Evolutionary conservation across 257 asterid species (phyloP).

Genomic region (Fraxinus pennsylvanica): DNA sequence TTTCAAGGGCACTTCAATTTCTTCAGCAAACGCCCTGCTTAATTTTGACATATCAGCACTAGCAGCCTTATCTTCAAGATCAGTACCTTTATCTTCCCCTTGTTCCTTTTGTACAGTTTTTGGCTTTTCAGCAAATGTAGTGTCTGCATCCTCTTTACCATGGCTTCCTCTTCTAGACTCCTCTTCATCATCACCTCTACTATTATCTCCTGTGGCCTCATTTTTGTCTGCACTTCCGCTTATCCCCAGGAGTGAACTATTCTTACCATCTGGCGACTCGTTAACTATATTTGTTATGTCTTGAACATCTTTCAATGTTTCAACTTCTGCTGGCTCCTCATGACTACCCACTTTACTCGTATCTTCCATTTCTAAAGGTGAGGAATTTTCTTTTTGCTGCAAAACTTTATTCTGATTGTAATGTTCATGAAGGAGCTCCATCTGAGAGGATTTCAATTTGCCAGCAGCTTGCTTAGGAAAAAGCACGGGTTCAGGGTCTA

Average conservation of each 20-base stretch:
- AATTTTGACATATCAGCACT: conserved; percentile 27
- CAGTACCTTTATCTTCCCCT: conserved; percentile 37
- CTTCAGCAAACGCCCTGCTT: conserved; percentile 36
- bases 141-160: conserved; percentile 41
- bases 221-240: conserved; percentile 36
- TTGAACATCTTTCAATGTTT: conserved; percentile 38
- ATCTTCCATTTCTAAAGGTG: conserved; percentile 37
- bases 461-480: conserved; percentile 40
- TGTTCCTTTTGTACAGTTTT: conserved; percentile 39
- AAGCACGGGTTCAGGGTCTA: conserved; percentile 62
- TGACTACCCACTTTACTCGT: conserved; percentile 31
- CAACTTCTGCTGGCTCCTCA: conserved; percentile 46
- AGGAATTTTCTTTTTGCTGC: conserved; percentile 32
- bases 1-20: conserved; percentile 40
- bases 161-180: conserved; percentile 36
- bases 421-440: conserved; percentile 35
- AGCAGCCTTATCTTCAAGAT: conserved; percentile 45
- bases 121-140: conserved; percentile 44
- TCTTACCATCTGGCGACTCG: conserved; percentile 39
- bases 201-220: conserved; percentile 40
- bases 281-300: conserved; percentile 32
- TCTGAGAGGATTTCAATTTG: conserved; percentile 36
- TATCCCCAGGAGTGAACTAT: conserved; percentile 30
- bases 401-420: conserved; percentile 28
- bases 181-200: conserved; percentile 33